Percentiles rank a stretch among this genome's conserved stretches.
Conservation (phyloP, 805 yeast genomes). For the Nakazawaea wyomingensis region DNA sequence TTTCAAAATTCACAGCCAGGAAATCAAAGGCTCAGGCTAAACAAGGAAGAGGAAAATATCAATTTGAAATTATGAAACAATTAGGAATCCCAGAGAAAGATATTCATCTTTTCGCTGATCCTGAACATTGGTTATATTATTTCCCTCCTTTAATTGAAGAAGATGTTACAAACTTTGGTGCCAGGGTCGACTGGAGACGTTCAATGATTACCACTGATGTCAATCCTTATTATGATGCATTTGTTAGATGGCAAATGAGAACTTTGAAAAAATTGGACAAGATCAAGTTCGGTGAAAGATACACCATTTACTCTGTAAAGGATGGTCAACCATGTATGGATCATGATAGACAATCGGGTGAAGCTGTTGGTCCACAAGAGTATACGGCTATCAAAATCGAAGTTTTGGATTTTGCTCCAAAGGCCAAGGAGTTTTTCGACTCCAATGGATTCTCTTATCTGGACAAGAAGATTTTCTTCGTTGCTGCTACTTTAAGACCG, state of each 20-base stretch:
- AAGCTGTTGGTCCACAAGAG: conserved; percentile 96
- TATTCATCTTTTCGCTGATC: conserved; percentile 82
- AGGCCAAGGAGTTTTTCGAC: conserved; percentile 50
- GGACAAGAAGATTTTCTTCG: conserved; percentile 67
- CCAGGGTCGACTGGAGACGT: conserved; percentile 98
- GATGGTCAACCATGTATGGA: conserved; percentile 99
- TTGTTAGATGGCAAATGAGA: conserved; percentile 95
- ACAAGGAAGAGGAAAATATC: conserved; percentile 90
- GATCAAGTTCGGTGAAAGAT: conserved; percentile 96
- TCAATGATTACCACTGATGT: conserved; percentile 92
- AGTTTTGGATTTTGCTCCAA: conserved; percentile 52
- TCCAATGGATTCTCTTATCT: conserved; percentile 40
- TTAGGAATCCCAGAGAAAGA: conserved; percentile 83
- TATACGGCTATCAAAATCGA: conserved; percentile 89
- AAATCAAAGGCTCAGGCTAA: conserved; percentile 93
- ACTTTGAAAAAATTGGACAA: conserved; percentile 78
- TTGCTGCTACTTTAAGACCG: conserved; percentile 97
- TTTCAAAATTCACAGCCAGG: conserved; percentile 86
- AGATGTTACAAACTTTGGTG: conserved; percentile 80
- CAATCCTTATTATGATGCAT: conserved; percentile 92
- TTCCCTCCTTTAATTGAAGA: conserved; percentile 87
- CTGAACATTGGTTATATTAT: conserved; percentile 82
- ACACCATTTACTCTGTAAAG: conserved; percentile 94
- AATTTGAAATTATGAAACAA: conserved; percentile 94
- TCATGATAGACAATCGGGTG: conserved; percentile 96